Evolutionary conservation across 805 yeast species (phyloP), one percentile per base, ranked within the genome.

Genomic region (Spencermartinsiella europaea): DNA sequence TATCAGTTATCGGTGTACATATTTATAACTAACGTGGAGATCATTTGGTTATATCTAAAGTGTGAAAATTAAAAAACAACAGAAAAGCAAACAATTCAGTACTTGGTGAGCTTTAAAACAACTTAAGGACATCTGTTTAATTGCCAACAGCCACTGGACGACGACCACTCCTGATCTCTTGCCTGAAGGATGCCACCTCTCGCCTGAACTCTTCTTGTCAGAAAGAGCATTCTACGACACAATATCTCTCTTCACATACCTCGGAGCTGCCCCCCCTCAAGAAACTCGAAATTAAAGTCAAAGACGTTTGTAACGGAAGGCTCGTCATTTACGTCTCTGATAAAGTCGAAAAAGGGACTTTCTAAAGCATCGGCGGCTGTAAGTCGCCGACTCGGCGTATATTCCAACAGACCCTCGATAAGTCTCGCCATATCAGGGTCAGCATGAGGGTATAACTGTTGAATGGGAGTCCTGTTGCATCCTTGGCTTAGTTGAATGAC

Each of bases 211-310:
- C 19, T 10, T 19, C 21, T 36, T 14, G 39, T 17, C 10, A 21
- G 14, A 21, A n/a, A 34, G 37, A 3, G n/a, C 37, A 12, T 12
- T 12, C 12, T 34, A n/a, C 3, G 8, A 8, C 4, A 12, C 17
- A 12, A 10, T 35, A 17, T 25, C n/a, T 37, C 7, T 37, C 15
- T n/a, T 4, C 5, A 16, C 33, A 19, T 28, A 44, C 40, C 34
- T 15, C 38, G 34, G 5, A 43, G 21, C 8, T 43, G 44, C 15
- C 20, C 33, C 5, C 34, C 21, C 19, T 42, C 25, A 22, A 49
- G 42, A 59, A 65, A 60, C 57, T 89, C 96, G 61, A 83, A 85
- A 27, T 79, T 73, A 56, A 83, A 84, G 58, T 83, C 82, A 57
- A 88, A 84, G 2, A 69, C 65, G 7, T 67, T 64, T 1, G 60